Percentiles rank a stretch among this genome's conserved stretches.
Evolutionary conservation across 805 yeast genomes (phyloP).

Genomic region (Tetrapisispora nanseiensis): DNA sequence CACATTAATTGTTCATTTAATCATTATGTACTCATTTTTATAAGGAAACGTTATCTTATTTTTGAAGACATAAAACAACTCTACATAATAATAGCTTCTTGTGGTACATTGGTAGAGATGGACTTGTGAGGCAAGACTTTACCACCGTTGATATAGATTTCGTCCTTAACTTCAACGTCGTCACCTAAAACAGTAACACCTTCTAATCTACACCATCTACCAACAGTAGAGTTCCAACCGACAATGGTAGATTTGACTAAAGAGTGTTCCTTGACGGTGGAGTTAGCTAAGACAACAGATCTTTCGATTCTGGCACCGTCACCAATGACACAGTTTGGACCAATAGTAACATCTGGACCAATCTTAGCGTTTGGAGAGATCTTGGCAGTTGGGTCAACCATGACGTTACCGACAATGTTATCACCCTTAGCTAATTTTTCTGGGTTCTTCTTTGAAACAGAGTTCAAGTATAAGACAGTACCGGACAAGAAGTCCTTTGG

Average conservation of each 20-base stretch:
- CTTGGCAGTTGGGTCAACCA: slow-evolving; percentile 91
- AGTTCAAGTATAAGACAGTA: slow-evolving; percentile 81
- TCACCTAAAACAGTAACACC: slow-evolving; percentile 97
- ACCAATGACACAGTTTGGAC: slow-evolving; percentile 92
- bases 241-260: slow-evolving; percentile 96
- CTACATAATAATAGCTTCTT: slow-evolving; percentile 97
- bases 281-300: slow-evolving; percentile 85
- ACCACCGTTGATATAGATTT: slow-evolving; percentile 98
- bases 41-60: too few relatives aligned
- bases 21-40: background rate
- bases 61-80: background rate
- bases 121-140: slow-evolving; percentile 98
- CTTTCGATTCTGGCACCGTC: slow-evolving; percentile 98
- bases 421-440: slow-evolving; percentile 57
- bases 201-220: slow-evolving; percentile 98
- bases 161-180: slow-evolving; percentile 97
- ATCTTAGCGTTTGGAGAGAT: slow-evolving; percentile 87
- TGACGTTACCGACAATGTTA: slow-evolving; percentile 79
- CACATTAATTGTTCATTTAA: background rate
- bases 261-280: slow-evolving; percentile 92
- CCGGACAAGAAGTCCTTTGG: slow-evolving; percentile 99
- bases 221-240: slow-evolving; percentile 98
- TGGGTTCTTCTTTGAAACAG: slow-evolving; percentile 74
- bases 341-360: slow-evolving; percentile 97
- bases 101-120: slow-evolving; percentile 91